These are phyloP conservation scores for Termitomyces sp. DNA, from an alignment of 768 basidiomycete species.

Conservation along the genomic window DNA sequence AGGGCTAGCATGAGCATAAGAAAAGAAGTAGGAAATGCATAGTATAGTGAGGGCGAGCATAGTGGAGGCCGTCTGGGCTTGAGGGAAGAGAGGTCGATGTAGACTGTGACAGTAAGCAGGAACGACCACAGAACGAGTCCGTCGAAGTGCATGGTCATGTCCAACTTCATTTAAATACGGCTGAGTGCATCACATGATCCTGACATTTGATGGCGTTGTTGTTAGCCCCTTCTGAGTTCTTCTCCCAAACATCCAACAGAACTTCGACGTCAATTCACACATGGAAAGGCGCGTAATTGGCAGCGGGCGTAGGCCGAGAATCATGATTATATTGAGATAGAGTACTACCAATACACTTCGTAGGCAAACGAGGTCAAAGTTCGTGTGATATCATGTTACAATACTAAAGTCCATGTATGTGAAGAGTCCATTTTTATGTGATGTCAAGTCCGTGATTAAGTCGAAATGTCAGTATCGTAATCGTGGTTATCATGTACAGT, in stretches of 20 bases:
- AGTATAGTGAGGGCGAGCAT: conserved; percentile 28
- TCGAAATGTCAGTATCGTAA: conserved; percentile 9
- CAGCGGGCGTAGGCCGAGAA: conserved; percentile 2
- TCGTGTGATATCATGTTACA: conserved; percentile 12
- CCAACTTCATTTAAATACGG: conserved; percentile 17
- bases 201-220: conserved; percentile 13
- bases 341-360: conserved; percentile 14
- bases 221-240: neutral
- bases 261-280: conserved; percentile 8
- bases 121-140: conserved; percentile 8
- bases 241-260: neutral
- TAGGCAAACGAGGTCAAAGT: conserved; percentile 1
- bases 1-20: conserved; percentile 32
- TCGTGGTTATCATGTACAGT: conserved; percentile 8
- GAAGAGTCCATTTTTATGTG: conserved; percentile 4
- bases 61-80: conserved; percentile 13
- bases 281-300: neutral
- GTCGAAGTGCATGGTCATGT: conserved; percentile 8
- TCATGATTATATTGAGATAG: conserved; percentile 9
- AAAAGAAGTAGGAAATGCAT: conserved; percentile 26
- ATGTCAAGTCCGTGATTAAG: neutral
- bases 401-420: conserved; percentile 10
- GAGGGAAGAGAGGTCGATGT: conserved; percentile 13
- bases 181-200: conserved; percentile 18
- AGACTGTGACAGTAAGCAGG: conserved; percentile 15